Evolutionary conservation across 257 asterid species (phyloP), one percentile per base, ranked within the genome.

Genomic region (Rubia yunnanensis): DNA sequence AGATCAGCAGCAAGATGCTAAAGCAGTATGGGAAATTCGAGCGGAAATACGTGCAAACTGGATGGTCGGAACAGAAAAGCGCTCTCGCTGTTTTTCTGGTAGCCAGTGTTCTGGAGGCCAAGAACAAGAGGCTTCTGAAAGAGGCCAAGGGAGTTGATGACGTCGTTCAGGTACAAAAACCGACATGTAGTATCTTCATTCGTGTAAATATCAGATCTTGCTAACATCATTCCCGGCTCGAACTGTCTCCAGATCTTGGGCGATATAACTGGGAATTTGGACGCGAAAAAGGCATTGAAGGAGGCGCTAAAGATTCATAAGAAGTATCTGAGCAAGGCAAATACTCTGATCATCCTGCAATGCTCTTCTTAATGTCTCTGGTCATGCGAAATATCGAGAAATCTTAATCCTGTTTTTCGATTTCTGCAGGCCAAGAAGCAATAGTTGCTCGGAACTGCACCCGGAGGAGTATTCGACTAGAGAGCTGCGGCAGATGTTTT

Each of bases 111-210:
- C 89, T 92, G 9, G 96, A 92, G 85, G 81, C 86, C 70, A 92
- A 85, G 84, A 88, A 87, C 65, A 92, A 87, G 74, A 83, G 70
- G 66, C 92, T 92, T 62, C 70, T 87, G 9, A 83, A 70, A 72
- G 96, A 92, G 80, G 98, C 98, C 58, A 92, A 88, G 74, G 98
- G 98, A 64, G 71, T 92, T 24, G 98, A 92, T 76, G 98, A 92
- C 62, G 92, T 92, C 18, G 96, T 85, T 65, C 75, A 87, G 88
- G 98, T 89, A 78, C 68, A 60, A 0, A 32, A 32, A n/a, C 48
- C 31, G 44, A 39, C 28, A 20, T 27, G 10, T 17, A 11, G 35
- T 26, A 26, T 56, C 49, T 34, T 57, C 39, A 10, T 36, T 14
- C 8, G 5, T 60, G 50, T 6, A 23, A 3, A 24, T 13, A 11